phyloP scores from a whole-genome alignment of 208 protist species.

The Trypanosoma brucei region DNA sequence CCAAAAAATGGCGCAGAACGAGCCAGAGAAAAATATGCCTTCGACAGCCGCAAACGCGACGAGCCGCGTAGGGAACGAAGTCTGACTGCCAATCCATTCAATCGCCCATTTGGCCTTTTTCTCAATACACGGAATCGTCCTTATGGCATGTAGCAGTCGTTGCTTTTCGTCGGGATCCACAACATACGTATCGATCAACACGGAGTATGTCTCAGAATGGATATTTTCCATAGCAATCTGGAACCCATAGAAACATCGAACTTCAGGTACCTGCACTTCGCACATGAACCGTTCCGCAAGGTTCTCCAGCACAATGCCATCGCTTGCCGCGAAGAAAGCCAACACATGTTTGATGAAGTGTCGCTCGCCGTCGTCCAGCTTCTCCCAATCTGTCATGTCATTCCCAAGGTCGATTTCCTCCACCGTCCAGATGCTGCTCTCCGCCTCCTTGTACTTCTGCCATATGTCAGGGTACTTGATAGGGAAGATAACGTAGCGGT shows the following conservation, averaged over 20 bases:
- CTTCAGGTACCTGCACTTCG: conserved; percentile 98
- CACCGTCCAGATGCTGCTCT: conserved; percentile 97
- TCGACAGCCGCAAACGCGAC: conserved; percentile 98
- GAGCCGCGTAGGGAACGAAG: conserved; percentile 95
- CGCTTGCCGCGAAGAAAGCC: conserved; percentile 98
- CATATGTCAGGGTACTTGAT: conserved; percentile 97
- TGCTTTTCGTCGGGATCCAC: conserved; percentile 90
- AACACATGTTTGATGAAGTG: conserved; percentile 99
- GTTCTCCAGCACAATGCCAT: conserved; percentile 99
- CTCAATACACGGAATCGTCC: conserved; percentile 94
- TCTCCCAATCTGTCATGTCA: conserved; percentile 94
- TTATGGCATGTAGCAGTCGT: conserved; percentile 95
- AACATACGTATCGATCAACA: conserved; percentile 97
- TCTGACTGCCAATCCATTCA: conserved; percentile 70
- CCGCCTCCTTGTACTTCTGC: conserved; percentile 99
- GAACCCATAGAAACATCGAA: conserved; percentile 98
- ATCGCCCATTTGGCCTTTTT: conserved; percentile 99
- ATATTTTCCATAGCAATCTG: conserved; percentile 99
- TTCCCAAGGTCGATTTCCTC: conserved; percentile 97
- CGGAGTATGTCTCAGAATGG: conserved; percentile 94
- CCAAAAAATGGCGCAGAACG: conserved; percentile 99
- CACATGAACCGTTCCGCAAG: conserved; percentile 94
- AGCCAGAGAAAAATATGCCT: conserved; percentile 99
- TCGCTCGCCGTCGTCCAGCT: conserved; percentile 93
- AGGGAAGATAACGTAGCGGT: conserved; percentile 98